Evolutionary conservation across 2,329 filamentous ascomycete species (phyloP).

Genomic region (Cercospora citrullina): DNA sequence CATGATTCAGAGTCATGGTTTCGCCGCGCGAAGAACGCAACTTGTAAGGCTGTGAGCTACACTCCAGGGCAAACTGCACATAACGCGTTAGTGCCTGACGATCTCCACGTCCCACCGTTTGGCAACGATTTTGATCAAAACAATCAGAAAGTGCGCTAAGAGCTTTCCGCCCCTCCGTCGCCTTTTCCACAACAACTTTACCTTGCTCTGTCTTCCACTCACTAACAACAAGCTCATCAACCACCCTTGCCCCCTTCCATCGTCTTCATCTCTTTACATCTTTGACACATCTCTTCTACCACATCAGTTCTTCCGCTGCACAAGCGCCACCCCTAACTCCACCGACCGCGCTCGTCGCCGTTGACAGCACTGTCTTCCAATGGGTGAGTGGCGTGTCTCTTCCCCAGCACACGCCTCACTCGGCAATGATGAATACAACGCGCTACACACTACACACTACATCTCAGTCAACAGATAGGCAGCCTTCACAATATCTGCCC

Average conservation of each 20-base stretch:
- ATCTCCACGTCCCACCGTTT: not conserved
- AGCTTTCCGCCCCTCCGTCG: not conserved
- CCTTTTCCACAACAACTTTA: not conserved
- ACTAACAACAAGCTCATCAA: not conserved
- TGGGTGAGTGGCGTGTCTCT: not conserved
- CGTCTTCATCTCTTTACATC: not conserved
- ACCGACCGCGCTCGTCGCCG: not conserved
- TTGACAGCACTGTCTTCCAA: not conserved
- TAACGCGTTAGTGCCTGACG: not conserved
- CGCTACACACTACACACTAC: not conserved
- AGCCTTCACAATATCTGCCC: not conserved
- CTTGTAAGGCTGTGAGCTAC: not conserved
- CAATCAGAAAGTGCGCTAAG: not conserved
- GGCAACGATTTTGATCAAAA: not conserved
- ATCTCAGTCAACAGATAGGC: not conserved
- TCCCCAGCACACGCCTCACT: not conserved
- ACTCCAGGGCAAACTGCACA: not conserved
- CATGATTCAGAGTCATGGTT: not conserved
- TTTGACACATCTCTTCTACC: not conserved
- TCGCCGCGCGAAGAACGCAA: not conserved
- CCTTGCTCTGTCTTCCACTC: not conserved
- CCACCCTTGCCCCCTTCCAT: not conserved
- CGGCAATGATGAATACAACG: not conserved
- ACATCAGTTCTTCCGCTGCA: not conserved
- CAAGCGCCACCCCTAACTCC: not conserved